Base-by-base conservation (phyloP, 164 flowering plant genomes). In the Nymphaea thermarum region DNA sequence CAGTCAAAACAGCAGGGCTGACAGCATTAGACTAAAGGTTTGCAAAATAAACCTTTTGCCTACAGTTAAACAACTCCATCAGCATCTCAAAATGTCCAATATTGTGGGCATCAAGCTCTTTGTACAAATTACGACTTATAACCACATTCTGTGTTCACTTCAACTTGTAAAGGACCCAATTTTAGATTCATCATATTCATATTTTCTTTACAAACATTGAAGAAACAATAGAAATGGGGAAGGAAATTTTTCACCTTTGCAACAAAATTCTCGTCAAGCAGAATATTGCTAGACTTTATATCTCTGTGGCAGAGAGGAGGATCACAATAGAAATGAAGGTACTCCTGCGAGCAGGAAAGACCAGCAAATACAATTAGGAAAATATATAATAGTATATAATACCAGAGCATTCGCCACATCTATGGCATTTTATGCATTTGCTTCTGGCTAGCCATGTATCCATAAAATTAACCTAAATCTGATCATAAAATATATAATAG, bases 321-420 rank as follows among this genome's bases (percentile, higher is more conserved):
- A 76, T 95, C 86, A 74, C 99, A 95, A 71, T 92, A 95, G 75
- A 82, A 90, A 79, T 95, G 99, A 68, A 95, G 95, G 73, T 95
- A 95, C 72, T 95, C 99, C 99, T 95, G 88, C 99, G 98, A 92
- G 88, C 80, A 82, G 5, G 62, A 62, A 41, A 60, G 63, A 61
- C 36, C 36, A 25, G 36, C 36, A 25, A 25, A 25, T 25, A 25
- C 1, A 25, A 25, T 25, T 25, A 25, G 36, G 36, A 43, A 18
- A 6, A 64, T 12, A 53, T 43, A 65, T 63, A 59, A 57, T 65
- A 42, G 45, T 53, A 59, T 15, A 16, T 61, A 62, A 79, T 89
- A 95, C 98, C 90, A 92, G 80, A 77, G 97, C 98, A 82, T 95
- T 90, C 68, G 99, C 99, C 72, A 95, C 93, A 67, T 92, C 96